Evolutionary conservation across 2,329 filamentous ascomycete genomes (phyloP), one percentile per base, ranked within the genome.

Genomic region (Fusarium sp.): DNA sequence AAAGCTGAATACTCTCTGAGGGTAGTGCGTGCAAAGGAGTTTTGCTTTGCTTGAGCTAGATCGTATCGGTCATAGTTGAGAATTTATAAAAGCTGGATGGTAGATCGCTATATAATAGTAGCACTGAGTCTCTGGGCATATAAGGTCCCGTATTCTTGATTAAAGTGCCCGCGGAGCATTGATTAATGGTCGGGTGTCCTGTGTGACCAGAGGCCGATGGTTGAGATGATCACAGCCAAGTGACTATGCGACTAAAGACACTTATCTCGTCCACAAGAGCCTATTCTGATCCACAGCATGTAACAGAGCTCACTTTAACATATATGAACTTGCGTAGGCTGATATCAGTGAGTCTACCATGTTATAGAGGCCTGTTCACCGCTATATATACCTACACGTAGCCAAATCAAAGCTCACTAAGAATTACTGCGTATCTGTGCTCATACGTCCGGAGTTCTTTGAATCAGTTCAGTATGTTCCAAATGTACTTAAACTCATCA

Each of bases 381-480:
- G 15, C 33, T 30, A 18, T 38, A 50, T 53, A 18, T 41, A n/a
- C 15, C 10, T 6, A 6, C 20, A 16, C 8, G 33, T 16, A 26
- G 47, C 34, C 34, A 28, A 37, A 37, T 36, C 38, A 38, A 2
- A 42, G 16, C 13, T 15, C 31, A n/a, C 20, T 15, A 30, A 30
- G 18, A 49, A 37, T n/a, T 4, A 37, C 12, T 36, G 9, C n/a
- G 13, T 2, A 37, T 34, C 8, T 33, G 12, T 28, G n/a, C 30
- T 51, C 26, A 8, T 8, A 41, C 42, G 10, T 26, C 13, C 9
- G 5, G 1, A 4, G 4, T 8, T 9, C 42, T 15, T 51, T 67
- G 60, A 72, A 61, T 72, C 62, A 71, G 38, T 8, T 11, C 12
- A 38, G 3, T 20, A 45, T 55, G n/a, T 23, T 16, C 8, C 18